These are phyloP conservation scores for Pleurotus platypus DNA, from an alignment of 768 basidiomycete genomes.

Conservation along the genomic window DNA sequence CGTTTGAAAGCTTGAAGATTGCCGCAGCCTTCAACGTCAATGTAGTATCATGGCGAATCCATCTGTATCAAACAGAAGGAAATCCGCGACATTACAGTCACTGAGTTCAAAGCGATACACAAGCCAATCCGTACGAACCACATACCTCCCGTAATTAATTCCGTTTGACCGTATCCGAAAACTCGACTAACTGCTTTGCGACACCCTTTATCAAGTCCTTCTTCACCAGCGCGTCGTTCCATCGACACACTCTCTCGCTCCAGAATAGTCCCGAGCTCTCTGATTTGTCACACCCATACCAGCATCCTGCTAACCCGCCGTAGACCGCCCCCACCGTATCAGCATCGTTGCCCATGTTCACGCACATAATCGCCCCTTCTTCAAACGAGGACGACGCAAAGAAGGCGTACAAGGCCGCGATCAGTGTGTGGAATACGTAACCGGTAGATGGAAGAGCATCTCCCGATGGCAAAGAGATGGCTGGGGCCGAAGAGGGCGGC, in stretches of 20 bases:
- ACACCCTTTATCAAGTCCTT: constrained; percentile 32
- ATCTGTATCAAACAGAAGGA: too few relatives aligned
- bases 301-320: constrained; percentile 40
- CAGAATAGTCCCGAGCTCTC: constrained; percentile 27
- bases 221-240: constrained; percentile 28
- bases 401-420: constrained; percentile 43
- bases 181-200: constrained; percentile 28
- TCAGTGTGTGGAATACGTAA: constrained; percentile 35
- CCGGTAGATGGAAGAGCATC: constrained; percentile 32
- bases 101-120: too few relatives aligned
- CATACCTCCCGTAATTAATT: neutral
- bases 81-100: too few relatives aligned
- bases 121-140: neutral
- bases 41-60: too few relatives aligned
- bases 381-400: constrained; percentile 39
- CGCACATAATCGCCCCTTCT: constrained; percentile 39
- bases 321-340: constrained; percentile 45
- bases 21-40: too few relatives aligned
- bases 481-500: neutral
- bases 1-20: too few relatives aligned
- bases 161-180: constrained; percentile 10
- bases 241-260: constrained; percentile 31
- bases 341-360: constrained; percentile 40
- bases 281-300: constrained; percentile 26
- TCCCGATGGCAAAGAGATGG: constrained; percentile 24